These are phyloP conservation scores for Aspergillus baeticus DNA, from an alignment of 495 filamentous ascomycete species.

Conservation along the genomic window DNA sequence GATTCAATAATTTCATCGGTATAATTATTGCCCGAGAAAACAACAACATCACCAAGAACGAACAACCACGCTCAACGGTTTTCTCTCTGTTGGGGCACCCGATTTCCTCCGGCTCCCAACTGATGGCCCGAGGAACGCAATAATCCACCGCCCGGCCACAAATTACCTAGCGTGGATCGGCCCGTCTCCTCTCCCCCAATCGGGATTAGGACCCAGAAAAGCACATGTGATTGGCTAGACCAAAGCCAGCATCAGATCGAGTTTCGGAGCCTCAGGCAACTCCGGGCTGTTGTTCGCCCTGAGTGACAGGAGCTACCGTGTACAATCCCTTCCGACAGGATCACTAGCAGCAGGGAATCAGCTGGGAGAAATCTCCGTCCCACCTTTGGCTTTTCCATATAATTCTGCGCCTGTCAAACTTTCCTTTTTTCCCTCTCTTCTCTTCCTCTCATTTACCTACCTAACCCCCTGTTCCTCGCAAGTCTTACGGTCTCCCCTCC, in stretches of 20 bases:
- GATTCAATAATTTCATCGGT: no score
- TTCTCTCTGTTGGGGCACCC: constrained; percentile 16
- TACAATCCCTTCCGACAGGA: constrained; percentile 8
- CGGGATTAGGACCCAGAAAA: constrained; percentile 9
- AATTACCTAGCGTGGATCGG: constrained; percentile 10
- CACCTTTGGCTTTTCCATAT: constrained; percentile 12
- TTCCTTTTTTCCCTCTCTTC: constrained; percentile 11
- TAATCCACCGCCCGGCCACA: constrained; percentile 16
- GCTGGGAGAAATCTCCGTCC: constrained; percentile 12
- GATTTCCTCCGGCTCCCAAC: constrained; percentile 24
- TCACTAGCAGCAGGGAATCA: background rate
- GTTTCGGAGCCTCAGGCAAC: constrained; percentile 12
- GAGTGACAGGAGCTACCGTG: constrained; percentile 15
- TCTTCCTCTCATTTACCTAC: constrained; percentile 11
- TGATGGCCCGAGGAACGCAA: constrained; percentile 15
- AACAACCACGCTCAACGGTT: constrained; percentile 10
- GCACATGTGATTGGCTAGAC: background rate
- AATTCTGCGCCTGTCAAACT: constrained; percentile 15
- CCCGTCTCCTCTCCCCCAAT: constrained; percentile 9
- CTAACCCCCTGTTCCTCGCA: background rate
- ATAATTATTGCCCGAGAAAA: background rate
- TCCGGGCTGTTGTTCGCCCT: background rate
- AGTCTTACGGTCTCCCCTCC: no score
- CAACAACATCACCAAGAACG: no score
- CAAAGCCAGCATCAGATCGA: background rate